These are phyloP conservation scores for Yarrowia sp. DNA, from an alignment of 805 yeast genomes.

Conservation along the genomic window DNA sequence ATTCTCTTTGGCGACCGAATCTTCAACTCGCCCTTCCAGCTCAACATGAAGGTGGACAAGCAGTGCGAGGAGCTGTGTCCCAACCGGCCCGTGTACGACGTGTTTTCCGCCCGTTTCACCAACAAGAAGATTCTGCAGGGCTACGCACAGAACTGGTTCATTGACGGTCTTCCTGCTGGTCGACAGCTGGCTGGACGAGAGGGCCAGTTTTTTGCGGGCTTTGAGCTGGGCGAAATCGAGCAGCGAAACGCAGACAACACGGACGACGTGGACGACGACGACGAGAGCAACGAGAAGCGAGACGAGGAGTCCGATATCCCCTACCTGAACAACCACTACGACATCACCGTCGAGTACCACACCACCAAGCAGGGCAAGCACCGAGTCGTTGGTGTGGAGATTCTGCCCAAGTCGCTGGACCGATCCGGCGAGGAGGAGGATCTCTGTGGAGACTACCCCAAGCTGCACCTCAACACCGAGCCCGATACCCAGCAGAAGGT, in stretches of 20 bases:
- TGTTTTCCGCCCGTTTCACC: constrained; percentile 74
- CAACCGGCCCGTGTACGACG: constrained; percentile 56
- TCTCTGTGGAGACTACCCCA: constrained; percentile 46
- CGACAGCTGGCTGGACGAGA: constrained; percentile 54
- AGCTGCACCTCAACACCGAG: constrained; percentile 50
- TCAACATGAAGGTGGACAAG: constrained; percentile 76
- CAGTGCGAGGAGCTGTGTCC: constrained; percentile 74
- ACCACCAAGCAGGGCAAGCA: constrained; percentile 66
- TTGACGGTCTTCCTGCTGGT: constrained; percentile 96
- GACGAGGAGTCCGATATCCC: constrained; percentile 52
- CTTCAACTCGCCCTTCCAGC: constrained; percentile 85
- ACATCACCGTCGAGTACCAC: constrained; percentile 82
- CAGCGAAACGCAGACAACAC: constrained; percentile 57
- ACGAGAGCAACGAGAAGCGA: constrained; percentile 34
- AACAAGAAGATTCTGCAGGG: constrained; percentile 81
- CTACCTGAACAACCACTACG: constrained; percentile 80
- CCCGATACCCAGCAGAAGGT: constrained; percentile 63
- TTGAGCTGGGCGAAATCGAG: constrained; percentile 64
- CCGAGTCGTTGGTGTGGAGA: constrained; percentile 91
- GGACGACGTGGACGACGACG: constrained; percentile 59
- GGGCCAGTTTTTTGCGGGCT: constrained; percentile 77
- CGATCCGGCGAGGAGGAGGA: constrained; percentile 51
- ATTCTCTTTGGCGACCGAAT: constrained; percentile 95
- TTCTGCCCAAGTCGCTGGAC: constrained; percentile 65
- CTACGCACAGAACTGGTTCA: constrained; percentile 87